Evolutionary conservation across 1,284 basidiomycete genomes (phyloP).

Genomic region (Anthracocystis setariae): DNA sequence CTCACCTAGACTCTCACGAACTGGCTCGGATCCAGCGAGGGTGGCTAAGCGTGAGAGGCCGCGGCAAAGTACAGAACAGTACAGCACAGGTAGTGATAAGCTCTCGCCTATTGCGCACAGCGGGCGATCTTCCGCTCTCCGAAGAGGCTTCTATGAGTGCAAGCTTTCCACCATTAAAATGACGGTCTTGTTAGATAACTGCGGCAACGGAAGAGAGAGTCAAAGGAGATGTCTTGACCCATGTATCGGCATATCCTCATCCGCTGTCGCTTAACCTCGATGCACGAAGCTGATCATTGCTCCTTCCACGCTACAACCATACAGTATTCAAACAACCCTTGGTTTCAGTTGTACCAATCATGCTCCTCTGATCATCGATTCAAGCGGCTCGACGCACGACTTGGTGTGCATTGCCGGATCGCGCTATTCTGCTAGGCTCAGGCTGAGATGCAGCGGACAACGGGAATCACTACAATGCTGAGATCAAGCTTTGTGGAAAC

Average conservation of each 20-base stretch:
- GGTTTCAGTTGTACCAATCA: slow-evolving; percentile 7
- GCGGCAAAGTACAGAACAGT: not conserved
- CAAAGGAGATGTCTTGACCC: too few relatives aligned
- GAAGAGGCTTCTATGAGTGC: too few relatives aligned
- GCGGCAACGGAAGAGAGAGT: not conserved
- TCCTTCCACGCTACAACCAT: not conserved
- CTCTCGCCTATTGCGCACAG: not conserved
- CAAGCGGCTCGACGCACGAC: not conserved
- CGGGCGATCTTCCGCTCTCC: too few relatives aligned
- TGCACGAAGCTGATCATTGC: slow-evolving; percentile 9
- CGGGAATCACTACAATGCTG: not conserved
- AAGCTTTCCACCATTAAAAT: too few relatives aligned
- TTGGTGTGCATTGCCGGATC: slow-evolving; percentile 2
- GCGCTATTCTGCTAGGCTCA: not conserved
- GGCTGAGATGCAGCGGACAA: not conserved
- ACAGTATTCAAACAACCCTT: not conserved
- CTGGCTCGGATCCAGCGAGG: not conserved
- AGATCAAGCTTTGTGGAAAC: not conserved
- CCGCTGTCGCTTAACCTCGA: slow-evolving; percentile 1
- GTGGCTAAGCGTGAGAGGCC: not conserved
- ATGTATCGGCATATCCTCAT: not conserved
- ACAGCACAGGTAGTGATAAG: not conserved
- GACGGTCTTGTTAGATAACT: not conserved
- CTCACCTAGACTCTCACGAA: not conserved
- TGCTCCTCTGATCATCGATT: slow-evolving; percentile 6